Conservation (phyloP, 1,284 basidiomycete species). For the Boletus smithii region DNA sequence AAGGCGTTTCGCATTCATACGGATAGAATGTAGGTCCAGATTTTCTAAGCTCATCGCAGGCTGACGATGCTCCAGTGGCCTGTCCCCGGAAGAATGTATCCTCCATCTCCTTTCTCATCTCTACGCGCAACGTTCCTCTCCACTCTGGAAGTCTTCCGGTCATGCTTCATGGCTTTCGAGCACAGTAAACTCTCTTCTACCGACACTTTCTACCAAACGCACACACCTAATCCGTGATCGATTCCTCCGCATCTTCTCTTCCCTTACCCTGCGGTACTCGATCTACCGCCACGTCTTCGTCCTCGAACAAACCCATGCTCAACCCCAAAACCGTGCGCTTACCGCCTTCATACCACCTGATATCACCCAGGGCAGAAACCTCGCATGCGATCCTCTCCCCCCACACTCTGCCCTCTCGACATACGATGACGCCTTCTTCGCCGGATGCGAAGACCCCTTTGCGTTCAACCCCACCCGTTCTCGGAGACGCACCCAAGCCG, state of each 20-base stretch:
- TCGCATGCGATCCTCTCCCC: conserved; percentile 81
- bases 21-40: conserved; percentile 51
- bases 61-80: conserved; percentile 32
- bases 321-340: conserved; percentile 41
- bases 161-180: conserved; percentile 68
- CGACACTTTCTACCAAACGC: conserved; percentile 34
- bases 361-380: conserved; percentile 47
- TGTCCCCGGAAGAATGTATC: conserved; percentile 42
- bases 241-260: conserved; percentile 46
- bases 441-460: conserved; percentile 53
- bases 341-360: conserved; percentile 68
- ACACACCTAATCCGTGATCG: conserved; percentile 36
- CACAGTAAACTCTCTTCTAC: conserved; percentile 46
- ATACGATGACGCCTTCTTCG: conserved; percentile 76
- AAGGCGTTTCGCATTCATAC: conserved; percentile 67
- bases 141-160: conserved; percentile 76
- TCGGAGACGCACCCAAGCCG: conserved; percentile 43
- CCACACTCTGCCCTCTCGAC: conserved; percentile 54
- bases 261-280: conserved; percentile 44
- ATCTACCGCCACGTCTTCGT: conserved; percentile 76
- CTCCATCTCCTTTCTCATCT: conserved; percentile 78
- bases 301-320: conserved; percentile 54
- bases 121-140: conserved; percentile 72
- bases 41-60: not conserved
- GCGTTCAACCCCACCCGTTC: conserved; percentile 26